Base-by-base conservation (phyloP, 768 basidiomycete species). In the Suillus weaverae region DNA sequence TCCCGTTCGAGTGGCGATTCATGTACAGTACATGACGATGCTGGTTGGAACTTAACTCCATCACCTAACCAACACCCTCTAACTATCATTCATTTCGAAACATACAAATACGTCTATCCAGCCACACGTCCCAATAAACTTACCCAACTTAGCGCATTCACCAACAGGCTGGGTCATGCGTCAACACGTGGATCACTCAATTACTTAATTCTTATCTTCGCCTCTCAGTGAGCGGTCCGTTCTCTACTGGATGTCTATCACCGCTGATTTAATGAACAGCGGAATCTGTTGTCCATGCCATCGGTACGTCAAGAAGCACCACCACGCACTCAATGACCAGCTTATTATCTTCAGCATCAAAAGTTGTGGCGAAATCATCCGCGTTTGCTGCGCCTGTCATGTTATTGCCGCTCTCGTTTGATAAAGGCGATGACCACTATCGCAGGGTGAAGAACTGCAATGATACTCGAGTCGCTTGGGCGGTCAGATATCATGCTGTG, bases 271-370 rank as follows among this genome's bases (percentile, higher is more conserved):
- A 7, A 22, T 35, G 13, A 35, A 32, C 26, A 18, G 13, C 18
- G 26, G 22, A 9, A 11, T 39, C 16, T 71, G 66, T 59, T 71
- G 61, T 51, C 64, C 75, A 54, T 69, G 67, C 59, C 71, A 73
- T 46, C 63, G 59, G 55, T 65, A 74, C 30, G 65, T 69, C 26
- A 70, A 67, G 44, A 73, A 26, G 26, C 26, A 70, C 16, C 73
- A 70, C 66, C 72, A 77, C 43, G 65, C 72, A n/a, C 62, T 76
- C 43, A 67, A 74, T 51, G 64, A 70, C n/a, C 62, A 69, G 10
- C 63, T 68, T 53, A 54, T 68, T 22, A 68, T 74, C 39, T 59
- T 66, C 4, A 67, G 70, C 13, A 68, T 74, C 51, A 20, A 30
- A 39, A 20, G 56, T 22, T 38, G 22, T 57, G 9, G 4, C 38